Evolutionary conservation across 345 rosid genomes (phyloP), one percentile per base, ranked within the genome.

Genomic region (Citrus glauca): DNA sequence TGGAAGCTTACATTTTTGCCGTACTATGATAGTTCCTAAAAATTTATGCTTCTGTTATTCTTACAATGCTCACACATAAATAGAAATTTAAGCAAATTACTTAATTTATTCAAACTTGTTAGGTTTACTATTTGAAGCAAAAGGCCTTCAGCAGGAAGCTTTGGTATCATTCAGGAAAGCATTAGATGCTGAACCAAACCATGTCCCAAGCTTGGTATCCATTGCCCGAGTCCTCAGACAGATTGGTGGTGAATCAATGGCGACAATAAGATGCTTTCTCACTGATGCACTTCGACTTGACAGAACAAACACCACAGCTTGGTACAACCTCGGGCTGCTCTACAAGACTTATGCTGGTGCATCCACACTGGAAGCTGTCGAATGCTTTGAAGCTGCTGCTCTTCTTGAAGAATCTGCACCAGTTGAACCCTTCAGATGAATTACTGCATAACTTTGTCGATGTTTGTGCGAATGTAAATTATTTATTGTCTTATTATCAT

Each of bases 261-360:
- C 83, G 7, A 80, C 85, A 5, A 75, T 78, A 33, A 81, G 89
- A 81, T 79, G 90, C 75, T 88, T 89, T 62, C 85, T 92, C 19
- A 90, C 83, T 1, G 91, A 86, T 57, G 93, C 92, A 62, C 76
- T 90, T 6, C 78, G 86, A 66, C 81, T 85, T 0, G 94, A 92
- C 83, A 77, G 86, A 71, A 90, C 86, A 67, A 90, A 87, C 56
- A 65, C 82, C n/a, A 74, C 85, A 0, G 92, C 92, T 6, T 92
- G 94, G 91, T 86, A 82, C 85, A 84, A 89, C 78, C 94, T 90
- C 3, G 94, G 94, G 27, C 81, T 89, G 82, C 79, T 87, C 55
- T 79, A 89, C 69, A 88, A 86, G 61, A 78, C 82, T 19, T 87
- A 90, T 79, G 78, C 62, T 1, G 50, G 40, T 33, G 75, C 89